These are phyloP conservation scores for Ceratobasidium sp. DNA, from an alignment of 1,284 basidiomycete species.

Conservation along the genomic window DNA sequence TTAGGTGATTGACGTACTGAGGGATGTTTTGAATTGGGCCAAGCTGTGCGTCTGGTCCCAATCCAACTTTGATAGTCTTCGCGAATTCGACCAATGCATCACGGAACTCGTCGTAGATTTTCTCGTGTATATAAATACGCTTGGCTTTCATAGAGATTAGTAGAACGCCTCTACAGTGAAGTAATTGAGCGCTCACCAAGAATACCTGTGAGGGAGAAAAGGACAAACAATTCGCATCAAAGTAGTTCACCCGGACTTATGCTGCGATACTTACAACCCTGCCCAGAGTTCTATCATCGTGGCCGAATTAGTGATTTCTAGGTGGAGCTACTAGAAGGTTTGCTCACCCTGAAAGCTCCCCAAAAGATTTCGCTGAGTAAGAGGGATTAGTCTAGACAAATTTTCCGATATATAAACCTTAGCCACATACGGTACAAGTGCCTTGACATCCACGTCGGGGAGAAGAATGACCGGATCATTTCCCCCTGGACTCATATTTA, in stretches of 20 bases:
- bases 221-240: not conserved
- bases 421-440: slow-evolving; percentile 10
- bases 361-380: slow-evolving; percentile 13
- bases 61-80: slow-evolving; percentile 56
- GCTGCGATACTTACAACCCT: slow-evolving; percentile 16
- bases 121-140: slow-evolving; percentile 61
- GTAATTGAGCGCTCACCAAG: not conserved
- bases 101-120: slow-evolving; percentile 59
- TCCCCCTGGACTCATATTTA: not conserved
- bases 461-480: slow-evolving; percentile 19
- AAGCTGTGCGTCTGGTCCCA: slow-evolving; percentile 14
- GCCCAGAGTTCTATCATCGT: slow-evolving; percentile 13
- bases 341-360: slow-evolving; percentile 12
- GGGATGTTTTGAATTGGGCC: slow-evolving; percentile 28
- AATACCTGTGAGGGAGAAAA: not conserved
- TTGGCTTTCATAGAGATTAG: not conserved
- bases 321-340: not conserved
- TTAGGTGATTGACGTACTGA: slow-evolving; percentile 1
- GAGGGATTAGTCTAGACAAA: not conserved
- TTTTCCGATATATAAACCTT: not conserved
- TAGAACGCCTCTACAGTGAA: not conserved
- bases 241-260: too few relatives aligned
- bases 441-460: slow-evolving; percentile 16
- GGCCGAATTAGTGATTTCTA: not conserved
- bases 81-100: slow-evolving; percentile 51